Evolutionary conservation across 768 basidiomycete genomes (phyloP).

Genomic region (Boletus huronensis): DNA sequence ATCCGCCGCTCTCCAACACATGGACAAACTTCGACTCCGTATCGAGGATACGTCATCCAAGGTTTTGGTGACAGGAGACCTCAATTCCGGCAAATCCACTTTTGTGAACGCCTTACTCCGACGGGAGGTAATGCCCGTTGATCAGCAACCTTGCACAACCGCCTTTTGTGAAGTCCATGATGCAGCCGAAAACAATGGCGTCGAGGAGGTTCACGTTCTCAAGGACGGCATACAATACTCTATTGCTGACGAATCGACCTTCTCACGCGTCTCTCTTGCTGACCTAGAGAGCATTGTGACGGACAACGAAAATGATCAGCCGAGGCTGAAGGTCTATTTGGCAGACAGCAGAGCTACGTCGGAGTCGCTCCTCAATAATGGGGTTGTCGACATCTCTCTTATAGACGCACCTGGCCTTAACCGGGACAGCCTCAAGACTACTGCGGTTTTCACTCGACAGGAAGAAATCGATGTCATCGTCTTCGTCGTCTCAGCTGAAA

Average conservation of each 20-base stretch:
- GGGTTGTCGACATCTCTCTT: constrained; percentile 94
- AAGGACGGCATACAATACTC: constrained; percentile 68
- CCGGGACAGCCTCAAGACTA: constrained; percentile 91
- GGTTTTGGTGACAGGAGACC: constrained; percentile 95
- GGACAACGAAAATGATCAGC: constrained; percentile 51
- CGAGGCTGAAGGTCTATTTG: constrained; percentile 84
- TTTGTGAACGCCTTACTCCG: constrained; percentile 94
- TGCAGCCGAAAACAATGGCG: constrained; percentile 71
- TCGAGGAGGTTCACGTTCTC: constrained; percentile 84
- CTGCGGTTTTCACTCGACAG: constrained; percentile 91
- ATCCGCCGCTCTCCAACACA: constrained; percentile 65
- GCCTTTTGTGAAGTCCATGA: constrained; percentile 97
- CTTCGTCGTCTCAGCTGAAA: constrained; percentile 96
- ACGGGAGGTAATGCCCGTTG: constrained; percentile 90
- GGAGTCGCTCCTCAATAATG: constrained; percentile 89
- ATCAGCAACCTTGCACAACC: constrained; percentile 97
- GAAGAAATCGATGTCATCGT: constrained; percentile 98
- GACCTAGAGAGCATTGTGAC: constrained; percentile 79
- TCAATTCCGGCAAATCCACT: constrained; percentile 98
- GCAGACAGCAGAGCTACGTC: constrained; percentile 73
- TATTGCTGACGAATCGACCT: constrained; percentile 71
- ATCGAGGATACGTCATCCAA: constrained; percentile 91
- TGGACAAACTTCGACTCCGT: constrained; percentile 80
- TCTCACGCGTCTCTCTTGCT: constrained; percentile 57
- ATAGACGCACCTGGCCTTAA: constrained; percentile 99